Base-by-base conservation (phyloP, 441 rosid genomes). In the Gossypium davidsonii region DNA sequence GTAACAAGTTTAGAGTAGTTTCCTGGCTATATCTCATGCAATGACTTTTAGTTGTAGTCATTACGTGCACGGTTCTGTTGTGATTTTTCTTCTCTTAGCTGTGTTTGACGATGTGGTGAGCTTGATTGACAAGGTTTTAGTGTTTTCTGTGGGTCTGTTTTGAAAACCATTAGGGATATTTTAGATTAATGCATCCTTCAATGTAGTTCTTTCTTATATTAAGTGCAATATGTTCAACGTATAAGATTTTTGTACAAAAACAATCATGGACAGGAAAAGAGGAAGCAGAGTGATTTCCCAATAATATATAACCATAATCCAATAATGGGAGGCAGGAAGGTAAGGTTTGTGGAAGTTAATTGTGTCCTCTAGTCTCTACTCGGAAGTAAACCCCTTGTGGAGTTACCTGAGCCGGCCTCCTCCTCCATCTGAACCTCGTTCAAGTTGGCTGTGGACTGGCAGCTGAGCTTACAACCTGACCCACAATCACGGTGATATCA, bases 401-500 rank as follows among this genome's bases (percentile, higher is more conserved):
- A 42, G 46, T n/a, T 25, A 3, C n/a, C 57, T 25, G 57, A 23
- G 21, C 42, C 23, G 46, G 39, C 64, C 25, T 20, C 62, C 60
- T 67, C 59, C 18, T 20, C 5, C 31, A 10, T 68, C 10, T 14
- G 25, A 26, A 15, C 66, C 55, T 57, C 48, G 6, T 52, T 59
- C 67, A 11, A 2, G 53, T 31, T 39, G 46, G 6, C 12, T 18
- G 46, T n/a, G 46, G 46, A 42, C 46, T 42, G 9, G 66, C 59
- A 6, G 12, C 28, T 34, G 84, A 80, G 52, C 75, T 77, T 58
- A 84, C 79, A 76, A 94, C 89, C 72, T 74, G 87, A 46, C 91
- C 91, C 26, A 94, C 86, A 25, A 92, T 85, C 74, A 90, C 98
- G n/a, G 97, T 92, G 34, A 94, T 85, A 78, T 94, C 97, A 71